Evolutionary conservation across 2,329 filamentous ascomycete genomes (phyloP), one percentile per base, ranked within the genome.

Genomic region (Aureobasidium sp.): DNA sequence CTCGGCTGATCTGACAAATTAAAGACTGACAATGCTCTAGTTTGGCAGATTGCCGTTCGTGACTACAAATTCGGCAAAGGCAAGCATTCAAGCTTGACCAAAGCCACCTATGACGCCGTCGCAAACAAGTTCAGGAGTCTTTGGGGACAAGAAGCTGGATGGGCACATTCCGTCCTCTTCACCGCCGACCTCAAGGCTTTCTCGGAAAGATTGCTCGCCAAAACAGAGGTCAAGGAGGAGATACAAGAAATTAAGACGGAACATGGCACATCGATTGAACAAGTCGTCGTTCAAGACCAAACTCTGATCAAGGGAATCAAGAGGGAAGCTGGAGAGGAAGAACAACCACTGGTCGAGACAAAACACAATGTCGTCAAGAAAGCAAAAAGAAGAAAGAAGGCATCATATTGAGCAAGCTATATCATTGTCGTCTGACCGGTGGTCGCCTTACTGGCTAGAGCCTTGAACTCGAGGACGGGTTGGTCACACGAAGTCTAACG

Each of bases 121-220:
- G 93, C 87, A 0, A 87, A 95, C 58, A 86, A 94, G 62, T 98
- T 98, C 63, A 80, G 93, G 53, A 77, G 77, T 32, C 76, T 97
- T 0, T 98, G 94, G 93, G 93, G 93, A 0, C 80, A 85, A 55
- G 88, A 97, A 62, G 93, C 93, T 1, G 93, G 93, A 1, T 98
- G 94, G 94, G 93, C 94, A 8, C 93, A 98, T 71, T 95, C 88
- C 2, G 93, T 98, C 7, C 75, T 98, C 11, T 98, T 98, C 64
- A 95, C 93, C 0, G 94, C 93, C 0, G 90, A 98, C 64, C 69
- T 98, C 54, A 86, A 82, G 64, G 81, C 88, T 0, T 97, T 97
- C 63, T 85, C 90, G 0, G 85, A 88, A 59, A 77, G 74, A 59
- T 65, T 81, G n/a, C 68, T 72, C 1, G 69, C 64, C 3, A 77